Conservation (phyloP, 805 yeast genomes). For the Schwanniomyces polymorphus region DNA sequence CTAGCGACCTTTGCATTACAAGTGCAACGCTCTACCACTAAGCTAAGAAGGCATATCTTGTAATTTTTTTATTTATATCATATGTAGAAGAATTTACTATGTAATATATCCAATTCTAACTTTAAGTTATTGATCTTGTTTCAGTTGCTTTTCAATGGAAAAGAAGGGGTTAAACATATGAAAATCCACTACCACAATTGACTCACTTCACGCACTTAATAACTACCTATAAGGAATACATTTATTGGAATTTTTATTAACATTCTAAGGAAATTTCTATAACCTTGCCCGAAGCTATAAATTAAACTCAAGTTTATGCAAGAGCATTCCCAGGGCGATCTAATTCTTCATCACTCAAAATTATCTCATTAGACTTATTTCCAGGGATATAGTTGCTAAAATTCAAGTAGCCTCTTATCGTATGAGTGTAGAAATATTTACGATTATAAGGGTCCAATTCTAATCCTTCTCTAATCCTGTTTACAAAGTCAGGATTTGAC, state of each 20-base stretch:
- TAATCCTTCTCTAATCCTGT: background rate
- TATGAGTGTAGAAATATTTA: background rate
- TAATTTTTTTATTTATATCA: too few species aligned
- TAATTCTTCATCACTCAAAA: constrained; percentile 4
- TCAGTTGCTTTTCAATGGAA: too few species aligned
- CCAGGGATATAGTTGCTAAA: constrained; percentile 9
- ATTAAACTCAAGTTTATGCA: background rate
- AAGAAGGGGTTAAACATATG: too few species aligned
- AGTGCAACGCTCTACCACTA: constrained; percentile 99
- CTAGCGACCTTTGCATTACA: constrained; percentile 98
- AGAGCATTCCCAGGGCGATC: constrained; percentile 3
- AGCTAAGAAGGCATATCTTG: constrained; percentile 79
- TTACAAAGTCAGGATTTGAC: background rate
- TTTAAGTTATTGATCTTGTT: too few species aligned
- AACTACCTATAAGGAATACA: too few species aligned
- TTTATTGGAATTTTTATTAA: too few species aligned
- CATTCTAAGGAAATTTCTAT: too few species aligned
- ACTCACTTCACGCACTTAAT: too few species aligned
- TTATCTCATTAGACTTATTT: constrained; percentile 1
- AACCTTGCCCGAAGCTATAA: too few species aligned
- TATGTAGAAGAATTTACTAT: too few species aligned
- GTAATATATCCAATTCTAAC: too few species aligned
- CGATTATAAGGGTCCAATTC: background rate
- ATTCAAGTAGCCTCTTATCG: constrained; percentile 2
- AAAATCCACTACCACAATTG: too few species aligned